Evolutionary conservation across 352 stramenopile species (phyloP).

Genomic region (Globisporangium heterothallicum): DNA sequence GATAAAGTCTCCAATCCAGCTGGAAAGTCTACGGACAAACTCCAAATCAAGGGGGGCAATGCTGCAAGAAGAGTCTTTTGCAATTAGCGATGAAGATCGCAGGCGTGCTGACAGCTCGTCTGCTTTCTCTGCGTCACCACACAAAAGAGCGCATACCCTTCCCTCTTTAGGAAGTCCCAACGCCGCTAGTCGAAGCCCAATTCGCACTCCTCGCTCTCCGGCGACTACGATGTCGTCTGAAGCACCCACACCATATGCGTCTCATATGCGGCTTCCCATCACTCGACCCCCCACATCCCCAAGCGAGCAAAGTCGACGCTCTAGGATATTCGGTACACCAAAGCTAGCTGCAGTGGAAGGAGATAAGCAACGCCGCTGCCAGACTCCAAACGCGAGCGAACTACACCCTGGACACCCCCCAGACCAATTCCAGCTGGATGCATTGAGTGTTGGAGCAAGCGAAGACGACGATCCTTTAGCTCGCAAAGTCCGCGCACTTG

Average conservation of each 20-base stretch:
- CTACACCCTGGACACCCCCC: not conserved
- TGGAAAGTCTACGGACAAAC: conserved; percentile 18
- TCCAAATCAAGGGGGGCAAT: not conserved
- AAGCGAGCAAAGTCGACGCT: conserved; percentile 34
- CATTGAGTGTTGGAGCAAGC: not conserved
- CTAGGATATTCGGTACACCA: conserved; percentile 57
- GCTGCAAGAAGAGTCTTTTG: conserved; percentile 5
- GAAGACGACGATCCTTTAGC: not conserved
- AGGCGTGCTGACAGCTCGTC: not conserved
- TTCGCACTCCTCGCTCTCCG: conserved; percentile 32
- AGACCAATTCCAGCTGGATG: conserved; percentile 3
- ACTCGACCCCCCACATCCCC: conserved; percentile 38
- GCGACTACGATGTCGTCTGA: conserved; percentile 57
- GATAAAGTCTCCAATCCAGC: conserved; percentile 41
- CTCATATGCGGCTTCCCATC: conserved; percentile 33
- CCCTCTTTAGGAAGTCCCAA: conserved; percentile 22
- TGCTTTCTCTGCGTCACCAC: conserved; percentile 1
- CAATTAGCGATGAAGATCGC: not conserved
- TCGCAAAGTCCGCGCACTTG: conserved; percentile 14
- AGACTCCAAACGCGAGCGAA: conserved; percentile 40
- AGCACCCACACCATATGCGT: conserved; percentile 44
- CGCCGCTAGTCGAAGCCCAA: conserved; percentile 12
- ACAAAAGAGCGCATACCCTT: conserved; percentile 19
- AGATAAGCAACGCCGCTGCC: conserved; percentile 36
- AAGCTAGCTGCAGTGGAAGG: conserved; percentile 51